Evolutionary conservation across 257 asterid genomes (phyloP).

Genomic region (Nyctanthes arbortristis): DNA sequence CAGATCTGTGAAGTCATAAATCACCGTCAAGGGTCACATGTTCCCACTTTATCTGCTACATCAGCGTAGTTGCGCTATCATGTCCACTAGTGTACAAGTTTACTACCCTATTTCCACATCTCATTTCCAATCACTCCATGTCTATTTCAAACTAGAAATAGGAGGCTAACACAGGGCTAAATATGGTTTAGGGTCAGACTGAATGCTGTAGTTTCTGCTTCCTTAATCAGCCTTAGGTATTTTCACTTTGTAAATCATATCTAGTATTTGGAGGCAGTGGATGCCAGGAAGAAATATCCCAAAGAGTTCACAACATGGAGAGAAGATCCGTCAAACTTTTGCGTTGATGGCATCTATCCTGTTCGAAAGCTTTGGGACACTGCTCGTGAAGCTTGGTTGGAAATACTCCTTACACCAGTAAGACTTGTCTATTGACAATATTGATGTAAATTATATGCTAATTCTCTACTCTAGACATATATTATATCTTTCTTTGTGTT

Average conservation of each 20-base stretch:
- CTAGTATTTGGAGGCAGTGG: conserved; percentile 88
- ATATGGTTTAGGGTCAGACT: background rate
- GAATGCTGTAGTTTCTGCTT: conserved; percentile 10
- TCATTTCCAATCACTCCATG: no score
- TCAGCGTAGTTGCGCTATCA: no score
- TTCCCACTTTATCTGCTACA: no score
- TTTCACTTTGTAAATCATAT: conserved; percentile 42
- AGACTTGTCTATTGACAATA: conserved; percentile 6
- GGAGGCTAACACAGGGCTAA: no score
- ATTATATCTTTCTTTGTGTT: background rate
- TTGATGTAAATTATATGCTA: background rate
- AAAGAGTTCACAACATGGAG: conserved; percentile 72
- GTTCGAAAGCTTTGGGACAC: conserved; percentile 53
- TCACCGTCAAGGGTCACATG: no score
- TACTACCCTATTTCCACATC: no score
- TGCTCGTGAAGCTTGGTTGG: conserved; percentile 72
- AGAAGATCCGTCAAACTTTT: conserved; percentile 72
- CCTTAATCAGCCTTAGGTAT: conserved; percentile 16
- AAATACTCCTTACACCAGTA: conserved; percentile 68
- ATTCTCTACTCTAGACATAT: background rate
- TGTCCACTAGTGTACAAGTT: no score
- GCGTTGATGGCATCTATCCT: conserved; percentile 61
- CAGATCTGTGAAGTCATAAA: no score
- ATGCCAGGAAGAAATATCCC: conserved; percentile 66
- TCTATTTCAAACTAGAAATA: no score